Conservation (phyloP, 2,329 filamentous ascomycete species). For the Stenocarpella maydis region DNA sequence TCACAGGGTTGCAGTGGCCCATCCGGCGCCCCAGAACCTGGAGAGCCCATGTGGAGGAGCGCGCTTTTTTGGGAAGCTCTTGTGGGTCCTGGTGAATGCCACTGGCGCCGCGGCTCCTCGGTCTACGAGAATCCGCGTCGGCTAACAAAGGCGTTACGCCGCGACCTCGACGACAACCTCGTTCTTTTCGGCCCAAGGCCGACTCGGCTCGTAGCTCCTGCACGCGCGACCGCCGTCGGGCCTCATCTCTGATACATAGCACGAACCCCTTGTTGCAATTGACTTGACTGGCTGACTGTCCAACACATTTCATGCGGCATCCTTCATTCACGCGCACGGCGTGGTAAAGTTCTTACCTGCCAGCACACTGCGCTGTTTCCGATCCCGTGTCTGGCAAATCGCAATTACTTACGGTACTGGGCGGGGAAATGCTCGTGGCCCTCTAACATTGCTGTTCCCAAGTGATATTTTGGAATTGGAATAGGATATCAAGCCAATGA, state of each 20-base stretch:
- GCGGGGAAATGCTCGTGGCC: not conserved
- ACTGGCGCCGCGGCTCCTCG: constrained; percentile 26
- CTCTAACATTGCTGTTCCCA: not conserved
- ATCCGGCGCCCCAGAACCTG: constrained; percentile 27
- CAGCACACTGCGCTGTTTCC: not conserved
- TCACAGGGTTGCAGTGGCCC: constrained; percentile 15
- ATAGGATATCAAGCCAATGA: not conserved
- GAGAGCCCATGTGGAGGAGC: constrained; percentile 25
- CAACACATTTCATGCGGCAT: not conserved
- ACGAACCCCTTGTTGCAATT: constrained; percentile 1
- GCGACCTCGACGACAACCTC: constrained; percentile 25
- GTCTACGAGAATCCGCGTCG: constrained; percentile 36
- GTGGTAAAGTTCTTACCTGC: not conserved
- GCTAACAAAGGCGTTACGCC: constrained; percentile 37
- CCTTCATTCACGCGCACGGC: not conserved
- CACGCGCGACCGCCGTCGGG: constrained; percentile 17
- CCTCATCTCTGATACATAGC: constrained; percentile 24
- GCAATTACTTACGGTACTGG: not conserved
- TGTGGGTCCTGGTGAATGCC: constrained; percentile 29
- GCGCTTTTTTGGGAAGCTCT: constrained; percentile 34
- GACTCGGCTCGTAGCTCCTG: constrained; percentile 26
- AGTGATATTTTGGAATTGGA: not conserved
- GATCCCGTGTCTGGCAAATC: too few relatives aligned
- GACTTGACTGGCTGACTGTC: not conserved
- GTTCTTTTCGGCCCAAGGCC: constrained; percentile 32